phyloP scores from a whole-genome alignment of 148 eudicot species.

The Cornus suecica region DNA sequence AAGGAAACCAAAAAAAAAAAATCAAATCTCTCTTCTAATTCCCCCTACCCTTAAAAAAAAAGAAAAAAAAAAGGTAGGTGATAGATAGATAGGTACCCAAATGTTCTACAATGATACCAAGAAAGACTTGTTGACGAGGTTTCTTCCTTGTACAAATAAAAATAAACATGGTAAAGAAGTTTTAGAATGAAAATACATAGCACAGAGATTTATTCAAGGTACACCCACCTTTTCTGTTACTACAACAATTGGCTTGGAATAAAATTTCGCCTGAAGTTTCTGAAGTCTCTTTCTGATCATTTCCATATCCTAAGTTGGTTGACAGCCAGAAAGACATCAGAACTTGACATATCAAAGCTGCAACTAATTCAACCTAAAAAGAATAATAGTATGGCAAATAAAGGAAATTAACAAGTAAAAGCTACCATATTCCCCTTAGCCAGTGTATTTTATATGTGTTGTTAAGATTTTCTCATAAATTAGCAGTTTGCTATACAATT shows the following conservation, averaged over 20 bases:
- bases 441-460: neutral
- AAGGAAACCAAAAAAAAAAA: no score
- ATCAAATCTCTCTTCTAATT: no score
- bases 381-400: neutral
- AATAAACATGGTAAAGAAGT: neutral
- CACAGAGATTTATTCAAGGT: slow-evolving; percentile 9
- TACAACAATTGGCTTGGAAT: slow-evolving; percentile 52
- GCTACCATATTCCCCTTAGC: neutral
- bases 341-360: slow-evolving; percentile 10
- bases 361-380: neutral
- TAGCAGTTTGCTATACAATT: neutral
- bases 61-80: neutral
- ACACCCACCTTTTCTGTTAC: slow-evolving; percentile 83
- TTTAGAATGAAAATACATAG: neutral
- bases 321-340: slow-evolving; percentile 11
- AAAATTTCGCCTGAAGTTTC: slow-evolving; percentile 42
- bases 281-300: slow-evolving; percentile 47
- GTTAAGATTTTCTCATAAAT: neutral
- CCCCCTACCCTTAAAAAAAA: no score
- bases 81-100: neutral
- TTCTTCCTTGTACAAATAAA: neutral
- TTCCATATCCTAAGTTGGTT: slow-evolving; percentile 50
- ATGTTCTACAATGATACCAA: neutral
- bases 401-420: neutral
- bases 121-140: neutral